Base-by-base conservation (phyloP, 2,329 filamentous ascomycete species). In the Aureobasidium vineae region DNA sequence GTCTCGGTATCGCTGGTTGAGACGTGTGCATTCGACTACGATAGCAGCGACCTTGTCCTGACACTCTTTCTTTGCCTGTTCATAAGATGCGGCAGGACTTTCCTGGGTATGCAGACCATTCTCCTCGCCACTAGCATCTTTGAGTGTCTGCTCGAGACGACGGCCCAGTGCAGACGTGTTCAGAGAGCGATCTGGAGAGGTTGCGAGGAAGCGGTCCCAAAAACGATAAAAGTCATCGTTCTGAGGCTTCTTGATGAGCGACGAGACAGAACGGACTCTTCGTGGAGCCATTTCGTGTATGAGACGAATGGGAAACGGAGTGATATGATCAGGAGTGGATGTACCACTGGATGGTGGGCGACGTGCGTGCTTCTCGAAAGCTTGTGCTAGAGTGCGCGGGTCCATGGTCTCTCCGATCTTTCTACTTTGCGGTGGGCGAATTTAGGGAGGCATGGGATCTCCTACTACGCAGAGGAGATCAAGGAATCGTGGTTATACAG, bases 1-100 rank as follows among this genome's bases (percentile, higher is more conserved):
- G 73, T 96, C 91, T 19, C 89, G 85, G 74, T 96, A 97, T 76
- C 92, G 94, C 73, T 92, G 89, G 76, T 96, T 96, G 66, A 92
- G 81, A 10, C 90, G 84, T 26, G 86, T 83, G 75, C 91, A 96
- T 72, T 87, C 85, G 66, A 80, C 81, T 36, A 84, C 81, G 65
- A 87, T 87, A 68, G 84, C 83, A 10, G 80, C 77, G 6, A 87
- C 85, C 61, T 85, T 84, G 66, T 84, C 84, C 64, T 81, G 82
- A 77, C 91, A 96, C 67, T 88, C 84, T 26, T 82, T 82, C 10
- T 82, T 85, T 0, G 90, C 90, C 70, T 90, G 85, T 60, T 91
- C 86, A 72, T 92, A 94, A 0, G 88, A 90, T 10, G 57, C 57
- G 16, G 49, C 38, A 19, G 61, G 38, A 26, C 61, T 64, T 21